These are phyloP conservation scores for Fistulifera pelliculosa DNA, from an alignment of 108 stramenopile species.

Conservation along the genomic window DNA sequence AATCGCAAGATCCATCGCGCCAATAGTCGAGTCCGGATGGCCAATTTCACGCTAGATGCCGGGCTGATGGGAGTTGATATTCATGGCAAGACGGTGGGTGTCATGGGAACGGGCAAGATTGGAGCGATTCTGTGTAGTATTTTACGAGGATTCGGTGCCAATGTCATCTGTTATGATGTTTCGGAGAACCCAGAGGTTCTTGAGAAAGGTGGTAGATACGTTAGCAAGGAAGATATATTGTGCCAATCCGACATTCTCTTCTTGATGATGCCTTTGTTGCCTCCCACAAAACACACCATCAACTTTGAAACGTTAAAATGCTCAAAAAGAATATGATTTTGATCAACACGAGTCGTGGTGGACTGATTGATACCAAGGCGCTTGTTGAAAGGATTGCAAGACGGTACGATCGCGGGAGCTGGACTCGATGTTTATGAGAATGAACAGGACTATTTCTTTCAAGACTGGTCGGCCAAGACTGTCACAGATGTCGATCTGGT, in stretches of 20 bases:
- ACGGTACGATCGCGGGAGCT: slow-evolving; percentile 45
- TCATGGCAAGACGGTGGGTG: slow-evolving; percentile 59
- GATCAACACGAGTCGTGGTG: slow-evolving; percentile 74
- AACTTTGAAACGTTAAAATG: slow-evolving; percentile 30
- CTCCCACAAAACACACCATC: slow-evolving; percentile 51
- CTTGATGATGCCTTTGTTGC: slow-evolving; percentile 66
- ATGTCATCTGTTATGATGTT: slow-evolving; percentile 59
- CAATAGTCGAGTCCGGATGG: slow-evolving; percentile 52
- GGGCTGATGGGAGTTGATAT: slow-evolving; percentile 72
- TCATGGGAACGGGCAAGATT: slow-evolving; percentile 60
- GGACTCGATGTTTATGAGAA: slow-evolving; percentile 75
- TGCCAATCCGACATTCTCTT: slow-evolving; percentile 57
- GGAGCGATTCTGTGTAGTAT: slow-evolving; percentile 67
- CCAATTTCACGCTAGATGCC: slow-evolving; percentile 66
- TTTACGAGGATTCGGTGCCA: slow-evolving; percentile 66
- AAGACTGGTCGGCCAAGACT: slow-evolving; percentile 52
- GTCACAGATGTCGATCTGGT: slow-evolving; percentile 40
- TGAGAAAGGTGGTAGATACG: slow-evolving; percentile 60
- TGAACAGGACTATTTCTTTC: slow-evolving; percentile 75
- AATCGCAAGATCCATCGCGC: slow-evolving; percentile 57
- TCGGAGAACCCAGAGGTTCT: slow-evolving; percentile 53
- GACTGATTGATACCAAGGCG: slow-evolving; percentile 62
- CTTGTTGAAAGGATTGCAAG: slow-evolving; percentile 43
- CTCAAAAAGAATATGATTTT: slow-evolving; percentile 54
- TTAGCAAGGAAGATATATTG: slow-evolving; percentile 58